Conservation (phyloP, 225 moss, liverwort and hornwort species). For the Takakia lepidozioides region DNA sequence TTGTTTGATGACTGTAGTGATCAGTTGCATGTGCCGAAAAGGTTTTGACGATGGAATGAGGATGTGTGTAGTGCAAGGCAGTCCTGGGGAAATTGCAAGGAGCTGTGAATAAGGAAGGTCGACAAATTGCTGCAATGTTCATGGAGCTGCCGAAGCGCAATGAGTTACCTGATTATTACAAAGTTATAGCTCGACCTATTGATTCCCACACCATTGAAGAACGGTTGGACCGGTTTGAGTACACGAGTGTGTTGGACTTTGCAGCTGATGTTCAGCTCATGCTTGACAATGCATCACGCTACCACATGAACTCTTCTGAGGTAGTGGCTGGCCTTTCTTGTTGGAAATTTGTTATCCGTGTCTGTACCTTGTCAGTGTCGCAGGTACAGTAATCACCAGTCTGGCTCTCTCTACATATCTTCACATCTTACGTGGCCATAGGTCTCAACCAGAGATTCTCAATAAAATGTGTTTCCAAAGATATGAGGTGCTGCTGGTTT, state of each 20-base stretch:
- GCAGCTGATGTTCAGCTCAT: conserved; percentile 95
- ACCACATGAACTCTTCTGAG: conserved; percentile 59
- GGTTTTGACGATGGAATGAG: too few relatives aligned
- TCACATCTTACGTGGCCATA: background rate
- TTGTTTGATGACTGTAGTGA: too few relatives aligned
- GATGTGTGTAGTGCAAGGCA: conserved; percentile 76
- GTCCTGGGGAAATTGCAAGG: conserved; percentile 85
- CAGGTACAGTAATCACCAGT: background rate
- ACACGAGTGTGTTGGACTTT: conserved; percentile 83
- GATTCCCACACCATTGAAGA: conserved; percentile 83
- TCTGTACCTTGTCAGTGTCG: background rate
- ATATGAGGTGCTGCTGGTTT: too few relatives aligned
- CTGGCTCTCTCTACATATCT: background rate
- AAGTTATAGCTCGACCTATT: conserved; percentile 76
- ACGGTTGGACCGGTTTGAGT: conserved; percentile 87
- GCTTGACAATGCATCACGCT: conserved; percentile 91
- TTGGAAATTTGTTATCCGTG: background rate
- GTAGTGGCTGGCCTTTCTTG: conserved; percentile 16
- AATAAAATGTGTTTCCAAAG: too few relatives aligned
- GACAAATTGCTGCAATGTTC: conserved; percentile 66
- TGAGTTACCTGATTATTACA: conserved; percentile 87
- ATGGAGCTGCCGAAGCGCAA: conserved; percentile 91
- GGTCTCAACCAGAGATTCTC: too few relatives aligned
- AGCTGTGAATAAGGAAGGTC: conserved; percentile 85
- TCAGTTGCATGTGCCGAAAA: too few relatives aligned